These are phyloP conservation scores for Linanthus parryae DNA, from an alignment of 148 eudicot species.

Conservation along the genomic window DNA sequence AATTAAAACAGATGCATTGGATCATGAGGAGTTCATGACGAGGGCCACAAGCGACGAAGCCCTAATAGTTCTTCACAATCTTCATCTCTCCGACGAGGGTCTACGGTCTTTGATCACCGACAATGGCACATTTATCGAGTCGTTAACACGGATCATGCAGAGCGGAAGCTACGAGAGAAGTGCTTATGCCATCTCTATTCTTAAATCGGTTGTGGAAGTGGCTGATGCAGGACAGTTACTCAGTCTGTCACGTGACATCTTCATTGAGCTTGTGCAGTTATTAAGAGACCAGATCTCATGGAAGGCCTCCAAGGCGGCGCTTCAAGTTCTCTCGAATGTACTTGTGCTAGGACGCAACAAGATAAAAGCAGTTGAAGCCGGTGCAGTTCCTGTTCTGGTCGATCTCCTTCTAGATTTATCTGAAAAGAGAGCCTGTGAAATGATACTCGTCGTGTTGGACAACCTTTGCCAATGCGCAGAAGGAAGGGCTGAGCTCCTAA, in stretches of 20 bases:
- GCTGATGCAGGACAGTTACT: conserved; percentile 28
- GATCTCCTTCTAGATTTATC: conserved; percentile 33
- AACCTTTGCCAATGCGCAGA: conserved; percentile 58
- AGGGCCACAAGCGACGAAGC: conserved; percentile 35
- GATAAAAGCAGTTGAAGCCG: conserved; percentile 43
- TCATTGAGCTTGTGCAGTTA: conserved; percentile 32
- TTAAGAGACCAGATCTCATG: conserved; percentile 36
- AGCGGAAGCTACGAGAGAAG: conserved; percentile 39
- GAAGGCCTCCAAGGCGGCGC: conserved; percentile 38
- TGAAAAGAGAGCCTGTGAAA: conserved; percentile 39
- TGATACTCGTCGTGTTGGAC: conserved; percentile 47
- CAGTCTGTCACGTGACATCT: conserved; percentile 22
- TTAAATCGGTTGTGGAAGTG: conserved; percentile 38
- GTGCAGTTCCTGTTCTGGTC: conserved; percentile 23
- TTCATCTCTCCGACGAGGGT: conserved; percentile 34
- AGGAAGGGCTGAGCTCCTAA: conserved; percentile 53
- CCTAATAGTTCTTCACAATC: conserved; percentile 35
- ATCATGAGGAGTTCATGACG: conserved; percentile 22
- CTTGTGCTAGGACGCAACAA: conserved; percentile 53
- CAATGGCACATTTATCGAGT: conserved; percentile 21
- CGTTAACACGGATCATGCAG: conserved; percentile 28
- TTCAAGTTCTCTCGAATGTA: conserved; percentile 30
- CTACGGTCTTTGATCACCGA: conserved; percentile 22
- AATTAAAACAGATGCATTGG: conserved; percentile 1
- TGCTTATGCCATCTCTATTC: conserved; percentile 33